These are phyloP conservation scores for Phytophthora melonis DNA, from an alignment of 352 stramenopile species.

Conservation along the genomic window DNA sequence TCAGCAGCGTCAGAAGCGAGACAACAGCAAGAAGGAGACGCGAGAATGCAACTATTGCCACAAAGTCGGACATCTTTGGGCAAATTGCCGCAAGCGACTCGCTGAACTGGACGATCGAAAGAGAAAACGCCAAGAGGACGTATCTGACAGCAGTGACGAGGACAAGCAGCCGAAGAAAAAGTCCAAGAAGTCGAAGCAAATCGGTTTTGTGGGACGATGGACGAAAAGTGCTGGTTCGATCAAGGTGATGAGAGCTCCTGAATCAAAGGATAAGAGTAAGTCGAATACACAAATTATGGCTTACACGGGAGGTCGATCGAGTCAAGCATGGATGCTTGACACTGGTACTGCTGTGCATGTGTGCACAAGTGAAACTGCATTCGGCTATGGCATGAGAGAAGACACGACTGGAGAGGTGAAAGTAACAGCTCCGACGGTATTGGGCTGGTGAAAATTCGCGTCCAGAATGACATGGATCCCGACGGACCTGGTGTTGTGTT, in stretches of 20 bases:
- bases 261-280: neutral
- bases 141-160: neutral
- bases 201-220: neutral
- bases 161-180: neutral
- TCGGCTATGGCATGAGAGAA: neutral
- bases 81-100: neutral
- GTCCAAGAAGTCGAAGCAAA: neutral
- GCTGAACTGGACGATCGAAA: neutral
- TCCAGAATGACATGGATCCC: neutral
- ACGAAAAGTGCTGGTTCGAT: neutral
- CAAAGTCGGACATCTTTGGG: neutral
- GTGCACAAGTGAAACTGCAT: neutral
- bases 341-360: neutral
- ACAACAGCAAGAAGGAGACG: neutral
- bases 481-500: neutral
- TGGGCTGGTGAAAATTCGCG: neutral
- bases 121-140: neutral
- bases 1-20: neutral
- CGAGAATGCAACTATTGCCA: neutral
- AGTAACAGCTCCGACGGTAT: neutral
- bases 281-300: neutral
- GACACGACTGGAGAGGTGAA: neutral
- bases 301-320: neutral
- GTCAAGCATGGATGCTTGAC: neutral
- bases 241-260: neutral